Base-by-base conservation (phyloP, 345 rosid genomes). In the Cardamine occulta region DNA sequence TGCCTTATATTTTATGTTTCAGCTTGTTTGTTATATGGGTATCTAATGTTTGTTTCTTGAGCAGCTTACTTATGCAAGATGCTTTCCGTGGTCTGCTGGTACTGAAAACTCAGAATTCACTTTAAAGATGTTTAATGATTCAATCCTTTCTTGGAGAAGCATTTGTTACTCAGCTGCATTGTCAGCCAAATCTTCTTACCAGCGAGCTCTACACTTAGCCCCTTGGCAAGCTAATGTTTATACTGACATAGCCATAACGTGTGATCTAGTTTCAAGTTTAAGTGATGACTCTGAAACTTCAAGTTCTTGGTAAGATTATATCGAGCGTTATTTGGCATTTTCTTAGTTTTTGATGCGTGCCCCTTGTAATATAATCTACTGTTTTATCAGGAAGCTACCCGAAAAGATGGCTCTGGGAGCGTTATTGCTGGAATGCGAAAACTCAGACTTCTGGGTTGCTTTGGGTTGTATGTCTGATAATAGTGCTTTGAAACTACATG, bases 321-420 rank as follows among this genome's bases (percentile, higher is more conserved):
- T 40, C 55, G 21, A 42, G 29, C 63, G 51, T 45, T 70, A 26
- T 49, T 72, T 64, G 37, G 34, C 37, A 82, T 59, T 73, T 44
- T 65, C 54, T 66, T 73, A 76, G 58, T 7, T 79, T 26, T 48
- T 64, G 52, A 51, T 68, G 37, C 8, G 55, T 58, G 9, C 63
- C 66, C 68, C 14, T 61, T 57, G 65, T 80, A 75, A 67, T 51
- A 67, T 51, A 70, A 73, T 21, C 79, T 29, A 67, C 49, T 61
- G 29, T 76, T 84, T 81, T 88, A 85, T 74, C 93, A 92, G 99
- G 97, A 83, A 90, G 80, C 79, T 95, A 71, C 57, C 88, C 1
- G 97, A 92, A 84, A 95, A 92, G 91, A 87, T 95, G 97, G 86
- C 86, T 67, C 61, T 95, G 80, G 99, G 99, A 28, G 91, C 93